phyloP scores from a whole-genome alignment of 495 filamentous ascomycete genomes.

The Aspergillus egyptiacus region DNA sequence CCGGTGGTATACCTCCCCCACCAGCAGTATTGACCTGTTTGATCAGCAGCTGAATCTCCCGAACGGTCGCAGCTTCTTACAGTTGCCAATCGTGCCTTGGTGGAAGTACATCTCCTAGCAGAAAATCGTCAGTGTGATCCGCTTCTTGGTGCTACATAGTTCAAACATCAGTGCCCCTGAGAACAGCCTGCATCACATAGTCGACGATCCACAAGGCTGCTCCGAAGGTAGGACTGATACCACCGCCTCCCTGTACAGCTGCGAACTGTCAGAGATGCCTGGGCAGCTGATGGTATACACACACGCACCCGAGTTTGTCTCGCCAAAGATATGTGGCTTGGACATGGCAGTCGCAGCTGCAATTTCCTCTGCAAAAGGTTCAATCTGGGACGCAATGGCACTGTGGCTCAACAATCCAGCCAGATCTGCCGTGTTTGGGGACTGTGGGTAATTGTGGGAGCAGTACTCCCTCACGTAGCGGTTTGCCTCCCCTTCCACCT shows the following conservation, averaged over 20 bases:
- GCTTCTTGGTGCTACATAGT: not conserved
- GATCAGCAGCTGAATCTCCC: too few relatives aligned
- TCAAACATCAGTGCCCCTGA: conserved; percentile 38
- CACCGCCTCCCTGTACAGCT: conserved; percentile 33
- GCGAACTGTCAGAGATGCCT: not conserved
- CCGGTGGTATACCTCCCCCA: conserved; percentile 53
- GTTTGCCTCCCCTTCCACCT: conserved; percentile 42
- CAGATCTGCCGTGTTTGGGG: conserved; percentile 30
- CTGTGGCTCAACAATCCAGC: conserved; percentile 48
- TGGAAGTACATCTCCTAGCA: conserved; percentile 46
- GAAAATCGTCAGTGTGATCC: not conserved
- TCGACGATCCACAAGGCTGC: conserved; percentile 57
- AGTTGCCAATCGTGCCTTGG: conserved; percentile 56
- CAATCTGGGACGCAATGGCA: conserved; percentile 41
- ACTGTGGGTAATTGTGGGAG: conserved; percentile 57
- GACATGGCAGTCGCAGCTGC: conserved; percentile 36
- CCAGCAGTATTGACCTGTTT: conserved; percentile 51
- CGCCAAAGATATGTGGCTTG: conserved; percentile 52
- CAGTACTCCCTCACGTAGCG: conserved; percentile 49
- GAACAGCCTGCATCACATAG: conserved; percentile 46
- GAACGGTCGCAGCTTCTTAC: too few relatives aligned
- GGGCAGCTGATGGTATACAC: not conserved
- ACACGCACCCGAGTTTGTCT: conserved; percentile 51
- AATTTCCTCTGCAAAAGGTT: conserved; percentile 45
- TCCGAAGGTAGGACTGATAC: conserved; percentile 52